Evolutionary conservation across 2,329 filamentous ascomycete species (phyloP), one percentile per base, ranked within the genome.

Genomic region (Balansia obtecta): DNA sequence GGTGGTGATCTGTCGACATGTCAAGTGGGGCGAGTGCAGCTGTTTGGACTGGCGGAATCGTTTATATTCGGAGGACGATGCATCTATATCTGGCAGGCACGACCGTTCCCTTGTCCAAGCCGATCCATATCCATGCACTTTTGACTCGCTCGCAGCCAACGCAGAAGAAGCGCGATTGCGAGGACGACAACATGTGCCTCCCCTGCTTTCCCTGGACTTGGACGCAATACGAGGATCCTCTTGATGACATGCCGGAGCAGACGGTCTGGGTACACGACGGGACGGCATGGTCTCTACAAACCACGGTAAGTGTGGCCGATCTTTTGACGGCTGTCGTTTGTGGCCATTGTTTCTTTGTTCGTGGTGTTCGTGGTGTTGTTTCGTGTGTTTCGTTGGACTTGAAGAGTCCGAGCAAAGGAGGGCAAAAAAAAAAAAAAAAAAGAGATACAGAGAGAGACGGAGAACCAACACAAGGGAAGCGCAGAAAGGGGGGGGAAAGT

Each of bases 191-290:
- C 45, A 79, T 79, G 75, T 80, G 76, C 57, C 65, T 77, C n/a
- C 69, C 71, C 5, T 76, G 73, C 58, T 77, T 76, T 62, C 69
- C 74, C 0, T 72, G 60, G 72, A 75, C 60, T 53, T 75, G 61
- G 67, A 72, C 60, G 60, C 72, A 77, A 53, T 69, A 72, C 33
- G 68, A 72, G 52, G 66, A 69, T 51, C 61, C 65, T 5, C 48
- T 67, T 12, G 67, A 69, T 43, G 53, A 55, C 27, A 56, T 69
- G 56, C 66, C 67, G 1, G 56, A 63, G 53, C 71, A 72, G 48
- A 70, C 68, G 12, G 60, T 66, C 27, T 75, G 72, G 71, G 66
- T 64, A 27, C 58, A 63, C 32, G 60, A 68, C 50, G 65, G 66
- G 5, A 59, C 58, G 30, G 50, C 50, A 12, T 69, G 66, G 67